Base-by-base conservation (phyloP, 768 basidiomycete genomes). In the Gloeostereum incarnatum region DNA sequence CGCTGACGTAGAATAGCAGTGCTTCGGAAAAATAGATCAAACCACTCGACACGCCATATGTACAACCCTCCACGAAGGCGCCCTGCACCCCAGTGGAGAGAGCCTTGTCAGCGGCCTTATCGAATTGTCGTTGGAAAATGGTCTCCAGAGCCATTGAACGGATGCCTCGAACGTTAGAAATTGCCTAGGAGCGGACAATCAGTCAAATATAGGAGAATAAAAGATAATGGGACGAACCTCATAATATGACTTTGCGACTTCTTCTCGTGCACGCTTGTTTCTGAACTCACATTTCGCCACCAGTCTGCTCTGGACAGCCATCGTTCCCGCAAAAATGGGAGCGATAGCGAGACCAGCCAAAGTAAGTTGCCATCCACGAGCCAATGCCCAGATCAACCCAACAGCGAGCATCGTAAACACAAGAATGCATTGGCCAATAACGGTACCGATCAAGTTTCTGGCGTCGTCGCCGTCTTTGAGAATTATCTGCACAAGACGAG, bases 391-490 rank as follows among this genome's bases (percentile, higher is more conserved):
- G 13, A 85, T 53, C 14, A 98, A 58, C 6, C 92, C 93, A 2
- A 94, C 64, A 1, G 70, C 55, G 32, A 97, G 69, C 91, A 97
- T 96, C 10, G 83, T 64, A 6, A 59, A 43, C 10, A 93, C 86
- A 14, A 91, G 85, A 24, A 81, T 53, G 21, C 67, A 63, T 52
- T 93, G 87, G 0, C 74, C 75, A 32, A 84, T 59, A 29, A 91
- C 78, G 9, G 77, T 68, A 1, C 83, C 67, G 44, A 97, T 68
- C 32, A 99, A 64, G 22, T 73, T 68, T 16, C 85, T 62, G 9
- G 91, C 86, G 49, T 97, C 96, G 44, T 97, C 90, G 0, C 75
- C 81, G 50, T 97, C 92, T 60, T 89, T 91, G 56, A 92, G 71
- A 35, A 97, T 62, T 8, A 73, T 61, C 53, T 91, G 85, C 8